A percentile compares a stretch with the other conserved stretches of the same genome.
phyloP scores from a whole-genome alignment of 371 early-diverging fungal species.

The Amoeboaphelidium occidentale region DNA sequence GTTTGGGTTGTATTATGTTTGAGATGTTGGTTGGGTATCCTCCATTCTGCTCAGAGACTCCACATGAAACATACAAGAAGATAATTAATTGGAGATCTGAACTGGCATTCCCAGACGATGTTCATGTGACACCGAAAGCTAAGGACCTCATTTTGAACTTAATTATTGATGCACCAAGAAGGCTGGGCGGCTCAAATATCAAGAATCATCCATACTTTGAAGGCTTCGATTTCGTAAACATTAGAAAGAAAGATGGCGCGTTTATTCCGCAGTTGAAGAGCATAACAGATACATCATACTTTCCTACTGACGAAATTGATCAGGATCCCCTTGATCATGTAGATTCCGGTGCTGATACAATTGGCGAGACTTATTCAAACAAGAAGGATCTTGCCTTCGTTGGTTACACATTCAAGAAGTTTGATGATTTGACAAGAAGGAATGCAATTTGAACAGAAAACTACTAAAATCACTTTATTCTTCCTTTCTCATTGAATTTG shows the following conservation, averaged over 20 bases:
- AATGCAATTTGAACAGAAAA: background rate
- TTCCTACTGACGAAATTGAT: constrained; percentile 74
- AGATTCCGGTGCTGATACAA: constrained; percentile 3
- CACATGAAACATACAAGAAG: constrained; percentile 90
- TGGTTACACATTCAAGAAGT: constrained; percentile 84
- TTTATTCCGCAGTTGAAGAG: constrained; percentile 76
- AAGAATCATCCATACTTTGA: constrained; percentile 59
- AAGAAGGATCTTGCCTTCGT: constrained; percentile 78
- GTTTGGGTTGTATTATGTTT: constrained; percentile 90
- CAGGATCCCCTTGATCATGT: constrained; percentile 8
- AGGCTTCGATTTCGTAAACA: constrained; percentile 39
- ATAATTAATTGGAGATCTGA: constrained; percentile 83
- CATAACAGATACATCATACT: constrained; percentile 91
- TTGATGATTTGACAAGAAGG: constrained; percentile 23
- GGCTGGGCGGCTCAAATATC: constrained; percentile 40
- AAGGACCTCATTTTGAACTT: constrained; percentile 64
- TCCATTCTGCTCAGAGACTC: constrained; percentile 83
- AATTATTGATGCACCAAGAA: constrained; percentile 34
- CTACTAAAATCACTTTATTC: too few species aligned
- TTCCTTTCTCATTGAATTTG: too few species aligned
- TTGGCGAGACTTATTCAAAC: constrained; percentile 6
- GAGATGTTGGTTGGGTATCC: constrained; percentile 91
- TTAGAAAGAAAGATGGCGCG: constrained; percentile 64
- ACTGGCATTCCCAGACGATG: constrained; percentile 73
- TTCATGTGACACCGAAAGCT: constrained; percentile 64